phyloP scores from a whole-genome alignment of 176 grass and related monocot genomes.

The Cenchrus americanus region DNA sequence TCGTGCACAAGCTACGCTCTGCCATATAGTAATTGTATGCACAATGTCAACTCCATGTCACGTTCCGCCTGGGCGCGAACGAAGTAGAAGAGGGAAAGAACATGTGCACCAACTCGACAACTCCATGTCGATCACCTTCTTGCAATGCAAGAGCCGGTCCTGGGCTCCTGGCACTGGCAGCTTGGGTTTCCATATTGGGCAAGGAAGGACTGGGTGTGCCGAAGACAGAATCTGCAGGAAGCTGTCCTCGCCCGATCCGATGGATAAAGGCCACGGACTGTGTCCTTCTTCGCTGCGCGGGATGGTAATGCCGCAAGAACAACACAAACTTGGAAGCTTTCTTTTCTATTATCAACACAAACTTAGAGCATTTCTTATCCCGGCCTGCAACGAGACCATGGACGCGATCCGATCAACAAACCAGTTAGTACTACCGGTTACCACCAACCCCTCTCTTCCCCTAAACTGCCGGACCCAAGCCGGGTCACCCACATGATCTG shows the following conservation, averaged over 20 bases:
- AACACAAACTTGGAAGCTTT: neutral
- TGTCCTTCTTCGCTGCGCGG: neutral
- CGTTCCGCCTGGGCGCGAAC: neutral
- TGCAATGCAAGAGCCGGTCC: neutral
- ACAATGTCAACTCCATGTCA: neutral
- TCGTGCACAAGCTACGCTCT: neutral
- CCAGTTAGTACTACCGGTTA: neutral
- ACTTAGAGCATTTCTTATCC: neutral
- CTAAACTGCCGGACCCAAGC: neutral
- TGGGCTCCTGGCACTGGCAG: too few species aligned
- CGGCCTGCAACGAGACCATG: slow-evolving; percentile 16
- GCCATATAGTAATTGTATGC: neutral
- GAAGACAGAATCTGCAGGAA: neutral
- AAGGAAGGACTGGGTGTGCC: neutral
- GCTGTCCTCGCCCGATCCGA: neutral
- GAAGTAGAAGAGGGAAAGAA: neutral
- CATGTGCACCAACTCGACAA: neutral
- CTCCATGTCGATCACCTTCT: neutral
- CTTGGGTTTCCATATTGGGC: neutral
- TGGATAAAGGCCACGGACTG: neutral
- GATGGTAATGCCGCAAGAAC: neutral
- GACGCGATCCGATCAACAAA: slow-evolving; percentile 61
- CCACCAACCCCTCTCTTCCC: too few species aligned
- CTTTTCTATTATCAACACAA: slow-evolving; percentile 8
- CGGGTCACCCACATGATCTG: neutral